A percentile compares a stretch with the other conserved stretches of the same genome.
These are phyloP conservation scores for Urochloa ruziziensis DNA, from an alignment of 176 grass and related monocot species.

Conservation along the genomic window DNA sequence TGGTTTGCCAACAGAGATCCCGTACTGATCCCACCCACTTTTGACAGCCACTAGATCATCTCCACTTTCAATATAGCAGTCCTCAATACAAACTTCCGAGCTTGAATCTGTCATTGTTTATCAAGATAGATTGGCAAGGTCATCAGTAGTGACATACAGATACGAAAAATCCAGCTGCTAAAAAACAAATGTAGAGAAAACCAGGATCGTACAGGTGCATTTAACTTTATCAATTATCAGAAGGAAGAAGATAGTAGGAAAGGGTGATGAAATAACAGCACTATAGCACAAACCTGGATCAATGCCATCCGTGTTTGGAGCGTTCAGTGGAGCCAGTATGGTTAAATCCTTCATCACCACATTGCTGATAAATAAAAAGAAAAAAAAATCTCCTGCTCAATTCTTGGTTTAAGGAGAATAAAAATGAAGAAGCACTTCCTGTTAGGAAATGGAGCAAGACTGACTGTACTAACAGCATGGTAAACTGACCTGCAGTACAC, in stretches of 20 bases:
- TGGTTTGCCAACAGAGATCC: conserved; percentile 59
- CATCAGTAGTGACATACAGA: neutral
- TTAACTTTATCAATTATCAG: too few relatives aligned
- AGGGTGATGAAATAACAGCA: neutral
- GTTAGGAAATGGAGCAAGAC: conserved; percentile 10
- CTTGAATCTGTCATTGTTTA: conserved; percentile 72
- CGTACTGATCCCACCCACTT: conserved; percentile 95
- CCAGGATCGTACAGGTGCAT: too few relatives aligned
- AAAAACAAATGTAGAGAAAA: neutral
- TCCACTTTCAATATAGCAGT: conserved; percentile 85
- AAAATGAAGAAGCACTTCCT: neutral
- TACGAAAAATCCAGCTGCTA: neutral
- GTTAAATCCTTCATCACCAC: conserved; percentile 79
- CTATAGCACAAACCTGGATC: conserved; percentile 74
- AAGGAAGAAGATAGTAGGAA: neutral
- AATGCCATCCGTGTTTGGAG: conserved; percentile 93
- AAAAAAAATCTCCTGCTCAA: neutral
- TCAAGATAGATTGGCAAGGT: neutral
- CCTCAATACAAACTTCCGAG: conserved; percentile 82
- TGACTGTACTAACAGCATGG: neutral
- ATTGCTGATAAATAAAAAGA: conserved; percentile 47
- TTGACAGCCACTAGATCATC: conserved; percentile 89
- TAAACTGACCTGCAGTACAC: conserved; percentile 82
- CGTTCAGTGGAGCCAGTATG: conserved; percentile 73
- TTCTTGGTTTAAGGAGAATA: conserved; percentile 1